Evolutionary conservation across 2,329 filamentous ascomycete genomes (phyloP).

Genomic region (Sporothrix curviconia): DNA sequence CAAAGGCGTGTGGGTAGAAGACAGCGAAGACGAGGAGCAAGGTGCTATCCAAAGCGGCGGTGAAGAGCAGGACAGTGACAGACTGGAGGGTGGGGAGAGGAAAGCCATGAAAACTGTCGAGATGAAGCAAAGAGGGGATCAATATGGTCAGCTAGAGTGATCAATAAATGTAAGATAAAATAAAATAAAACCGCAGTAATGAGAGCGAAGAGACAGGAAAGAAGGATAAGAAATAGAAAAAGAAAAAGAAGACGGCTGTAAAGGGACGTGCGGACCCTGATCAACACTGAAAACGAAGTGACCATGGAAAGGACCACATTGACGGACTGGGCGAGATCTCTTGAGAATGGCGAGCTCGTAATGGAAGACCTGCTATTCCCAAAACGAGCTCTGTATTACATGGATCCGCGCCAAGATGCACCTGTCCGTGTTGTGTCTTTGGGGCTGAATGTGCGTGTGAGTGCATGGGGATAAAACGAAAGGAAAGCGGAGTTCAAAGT

Average conservation of each 20-base stretch:
- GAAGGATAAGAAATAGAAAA: background rate
- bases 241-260: background rate
- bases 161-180: background rate
- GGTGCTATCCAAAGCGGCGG: no score
- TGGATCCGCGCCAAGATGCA: no score
- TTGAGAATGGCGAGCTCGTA: background rate
- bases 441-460: slow-evolving; percentile 1
- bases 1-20: no score
- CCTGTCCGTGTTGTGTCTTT: background rate
- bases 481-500: no score
- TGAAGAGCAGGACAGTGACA: no score
- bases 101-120: no score
- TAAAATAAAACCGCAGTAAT: background rate
- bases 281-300: background rate
- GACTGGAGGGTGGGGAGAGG: no score
- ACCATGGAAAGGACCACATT: background rate
- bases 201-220: background rate
- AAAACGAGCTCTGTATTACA: no score
- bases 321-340: background rate
- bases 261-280: background rate
- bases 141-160: no score
- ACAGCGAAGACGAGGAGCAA: no score
- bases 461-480: background rate
- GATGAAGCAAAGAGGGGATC: no score
- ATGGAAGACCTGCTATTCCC: background rate